Base-by-base conservation (phyloP, 2,329 filamentous ascomycete genomes). In the Neurospora crassa region DNA sequence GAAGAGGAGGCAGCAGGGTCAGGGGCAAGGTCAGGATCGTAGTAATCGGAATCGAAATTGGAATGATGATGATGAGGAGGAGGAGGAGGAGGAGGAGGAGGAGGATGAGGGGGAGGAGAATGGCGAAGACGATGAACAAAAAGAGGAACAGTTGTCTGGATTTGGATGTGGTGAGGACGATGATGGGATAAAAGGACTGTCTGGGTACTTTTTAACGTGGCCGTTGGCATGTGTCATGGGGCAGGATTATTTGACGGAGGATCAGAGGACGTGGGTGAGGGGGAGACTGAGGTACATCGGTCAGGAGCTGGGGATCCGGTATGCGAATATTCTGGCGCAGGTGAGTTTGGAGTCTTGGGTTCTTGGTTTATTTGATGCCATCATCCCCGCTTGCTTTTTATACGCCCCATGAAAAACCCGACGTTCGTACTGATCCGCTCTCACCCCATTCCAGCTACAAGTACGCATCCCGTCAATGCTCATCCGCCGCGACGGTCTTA, bases 401-500 rank as follows among this genome's bases (percentile, higher is more conserved):
- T 59, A 4, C 18, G 10, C 14, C 42, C 29, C 20, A 2, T 20
- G 7, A 2, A 69, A 69, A 29, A 2, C 40, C 71, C 73, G 18
- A 72, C 68, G 67, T 67, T 68, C 29, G 68, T n/a, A 67, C 72
- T 73, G 42, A 72, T 67, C 68, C 4, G 16, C 5, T 24, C 42
- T 53, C 6, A 29, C 24, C 20, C 12, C 47, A 53, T 53, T 7
- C 47, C 68, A 89, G 87, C 82, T 89, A 69, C 83, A 87, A 76
- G 78, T 89, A 69, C 86, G 88, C 34, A 82, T 89, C 20, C 88
- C 88, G 2, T 89, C 87, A 0, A 89, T 90, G 88, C 82, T 89
- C 73, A 89, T 90, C 77, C 83, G 82, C 40, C 80, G 84, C 43
- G 87, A 89, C 75, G 82, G 82, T 5, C 78, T 87, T 11, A 81